Conservation (phyloP, 345 rosid species). For the Noccaea bulbosa region DNA sequence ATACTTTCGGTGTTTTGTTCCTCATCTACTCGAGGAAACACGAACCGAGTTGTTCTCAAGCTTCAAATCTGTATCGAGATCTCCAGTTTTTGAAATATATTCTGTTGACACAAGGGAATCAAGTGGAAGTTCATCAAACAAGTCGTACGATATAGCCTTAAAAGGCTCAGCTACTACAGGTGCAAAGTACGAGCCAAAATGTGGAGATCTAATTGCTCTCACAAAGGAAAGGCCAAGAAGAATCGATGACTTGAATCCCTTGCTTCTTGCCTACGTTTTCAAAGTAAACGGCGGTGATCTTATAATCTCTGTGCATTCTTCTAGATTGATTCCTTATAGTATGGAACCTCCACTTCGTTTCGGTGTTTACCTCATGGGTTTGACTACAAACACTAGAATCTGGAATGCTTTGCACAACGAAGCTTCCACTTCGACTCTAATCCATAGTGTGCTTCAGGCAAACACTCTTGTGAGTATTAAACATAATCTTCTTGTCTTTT, state of each 20-base stretch:
- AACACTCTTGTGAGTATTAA: conserved; percentile 32
- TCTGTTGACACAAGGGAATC: neutral
- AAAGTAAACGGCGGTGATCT: neutral
- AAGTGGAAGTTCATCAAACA: neutral
- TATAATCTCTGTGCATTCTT: conserved; percentile 30
- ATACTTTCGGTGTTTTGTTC: conserved; percentile 43
- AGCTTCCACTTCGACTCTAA: conserved; percentile 16
- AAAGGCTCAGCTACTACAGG: neutral
- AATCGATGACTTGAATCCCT: conserved; percentile 38
- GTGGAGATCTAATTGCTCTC: conserved; percentile 51
- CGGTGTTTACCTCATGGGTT: conserved; percentile 43
- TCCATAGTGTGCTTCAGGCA: conserved; percentile 40
- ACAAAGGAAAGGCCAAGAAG: conserved; percentile 42
- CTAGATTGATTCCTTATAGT: conserved; percentile 29
- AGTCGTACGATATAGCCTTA: conserved; percentile 19
- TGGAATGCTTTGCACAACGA: conserved; percentile 48
- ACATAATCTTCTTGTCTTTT: neutral
- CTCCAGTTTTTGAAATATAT: conserved; percentile 17
- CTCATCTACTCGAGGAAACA: conserved; percentile 47
- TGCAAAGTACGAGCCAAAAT: conserved; percentile 42
- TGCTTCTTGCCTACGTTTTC: conserved; percentile 40
- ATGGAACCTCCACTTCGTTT: neutral
- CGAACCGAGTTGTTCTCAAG: conserved; percentile 43
- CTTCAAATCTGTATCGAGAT: conserved; percentile 25
- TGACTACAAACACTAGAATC: conserved; percentile 48